These are phyloP conservation scores for Salvia sclarea DNA, from an alignment of 305 asterid genomes.

Conservation along the genomic window DNA sequence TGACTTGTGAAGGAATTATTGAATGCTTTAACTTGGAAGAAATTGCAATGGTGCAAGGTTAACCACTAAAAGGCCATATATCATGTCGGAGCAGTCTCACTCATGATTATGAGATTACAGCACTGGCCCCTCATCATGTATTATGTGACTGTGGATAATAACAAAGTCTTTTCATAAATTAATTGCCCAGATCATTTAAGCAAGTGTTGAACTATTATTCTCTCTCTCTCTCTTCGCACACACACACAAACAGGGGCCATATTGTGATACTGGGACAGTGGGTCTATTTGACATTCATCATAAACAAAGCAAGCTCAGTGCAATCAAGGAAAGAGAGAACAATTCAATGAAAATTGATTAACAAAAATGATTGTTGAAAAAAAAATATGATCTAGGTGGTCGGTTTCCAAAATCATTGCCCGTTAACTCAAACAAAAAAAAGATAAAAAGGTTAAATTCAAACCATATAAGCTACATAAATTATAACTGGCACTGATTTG, in stretches of 20 bases:
- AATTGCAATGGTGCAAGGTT: constrained; percentile 24
- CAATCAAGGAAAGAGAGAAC: not conserved
- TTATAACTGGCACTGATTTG: constrained; percentile 28
- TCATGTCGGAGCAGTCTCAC: not conserved
- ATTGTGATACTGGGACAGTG: not conserved
- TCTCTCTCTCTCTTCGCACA: not conserved
- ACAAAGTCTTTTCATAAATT: constrained; percentile 13
- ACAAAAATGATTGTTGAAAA: not conserved
- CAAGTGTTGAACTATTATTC: not conserved
- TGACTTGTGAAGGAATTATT: not conserved
- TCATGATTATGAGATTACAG: not conserved
- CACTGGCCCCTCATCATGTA: constrained; percentile 12
- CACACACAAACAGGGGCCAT: not conserved
- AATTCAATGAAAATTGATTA: not conserved
- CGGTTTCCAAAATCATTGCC: constrained; percentile 20
- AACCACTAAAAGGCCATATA: constrained; percentile 17
- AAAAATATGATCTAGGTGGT: not conserved
- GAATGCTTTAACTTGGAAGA: constrained; percentile 17
- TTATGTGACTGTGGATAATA: constrained; percentile 14
- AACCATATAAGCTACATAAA: constrained; percentile 24
- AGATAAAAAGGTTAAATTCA: constrained; percentile 7
- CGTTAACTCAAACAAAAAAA: not conserved
- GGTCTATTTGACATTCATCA: not conserved
- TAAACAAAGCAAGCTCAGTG: not conserved
- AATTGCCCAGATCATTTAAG: not conserved